Evolutionary conservation across 1,284 basidiomycete genomes (phyloP).

Genomic region (Heliocybe sulcata): DNA sequence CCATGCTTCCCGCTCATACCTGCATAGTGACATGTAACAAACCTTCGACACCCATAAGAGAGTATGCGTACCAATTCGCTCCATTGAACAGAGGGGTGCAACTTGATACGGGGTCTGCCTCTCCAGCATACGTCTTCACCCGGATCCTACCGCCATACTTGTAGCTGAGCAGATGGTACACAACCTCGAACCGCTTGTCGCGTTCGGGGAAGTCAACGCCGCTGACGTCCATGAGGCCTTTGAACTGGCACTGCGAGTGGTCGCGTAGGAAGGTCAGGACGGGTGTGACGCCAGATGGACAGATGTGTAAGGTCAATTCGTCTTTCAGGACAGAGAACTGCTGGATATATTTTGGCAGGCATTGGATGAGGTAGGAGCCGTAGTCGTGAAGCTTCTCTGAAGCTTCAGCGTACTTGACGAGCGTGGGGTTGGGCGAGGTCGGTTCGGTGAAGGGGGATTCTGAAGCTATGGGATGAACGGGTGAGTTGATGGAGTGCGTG

Average conservation of each 20-base stretch:
- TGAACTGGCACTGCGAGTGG: constrained; percentile 95
- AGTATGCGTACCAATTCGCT: constrained; percentile 79
- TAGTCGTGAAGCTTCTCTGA: constrained; percentile 80
- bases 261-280: constrained; percentile 93
- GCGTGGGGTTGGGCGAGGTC: constrained; percentile 79
- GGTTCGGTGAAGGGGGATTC: constrained; percentile 79
- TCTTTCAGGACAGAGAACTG: constrained; percentile 98
- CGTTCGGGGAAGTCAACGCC: constrained; percentile 95
- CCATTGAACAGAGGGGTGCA: constrained; percentile 77
- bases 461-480: constrained; percentile 37
- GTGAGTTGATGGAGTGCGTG: constrained; percentile 1
- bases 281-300: constrained; percentile 79
- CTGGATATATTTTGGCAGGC: constrained; percentile 91
- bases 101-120: constrained; percentile 92
- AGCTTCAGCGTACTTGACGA: constrained; percentile 60
- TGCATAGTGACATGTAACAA: constrained; percentile 17
- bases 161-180: constrained; percentile 91
- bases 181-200: constrained; percentile 93
- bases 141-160: constrained; percentile 76
- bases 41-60: neutral
- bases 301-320: constrained; percentile 87
- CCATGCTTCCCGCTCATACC: constrained; percentile 98
- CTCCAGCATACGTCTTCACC: constrained; percentile 97
- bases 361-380: constrained; percentile 86
- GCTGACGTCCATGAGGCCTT: constrained; percentile 88